Base-by-base conservation (phyloP, 2,329 filamentous ascomycete genomes). In the Fusarium oligoseptatum region DNA sequence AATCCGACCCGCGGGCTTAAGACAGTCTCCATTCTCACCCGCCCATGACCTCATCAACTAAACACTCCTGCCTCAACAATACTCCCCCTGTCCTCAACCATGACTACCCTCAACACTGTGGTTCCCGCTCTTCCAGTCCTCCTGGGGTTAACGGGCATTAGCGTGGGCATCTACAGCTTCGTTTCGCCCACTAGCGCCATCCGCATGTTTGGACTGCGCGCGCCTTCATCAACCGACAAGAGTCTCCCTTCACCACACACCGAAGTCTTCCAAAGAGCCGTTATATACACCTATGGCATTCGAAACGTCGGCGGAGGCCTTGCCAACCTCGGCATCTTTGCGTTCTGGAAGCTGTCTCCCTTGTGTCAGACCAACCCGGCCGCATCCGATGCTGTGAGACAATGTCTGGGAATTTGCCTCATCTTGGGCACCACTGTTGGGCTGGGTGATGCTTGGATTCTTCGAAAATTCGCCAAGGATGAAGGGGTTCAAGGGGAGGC, bases 131-230 rank as follows among this genome's bases (percentile, higher is more conserved):
- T 75, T 17, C 72, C 72, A 22, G 32, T 72, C 24, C 24, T 75
- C 45, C 68, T 74, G n/a, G 58, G 72, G 39, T 32, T 73, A 15
- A 58, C 61, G 0, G 37, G 68, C 24, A 56, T 67, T 4, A 60
- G 72, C 17, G 22, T 74, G 17, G 72, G 72, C 34, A 70, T 74
- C 32, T 75, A 74, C 52, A 73, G 72, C 52, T 75, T 74, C 36
- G 45, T 74, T 1, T 74, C 72, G 0, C 72, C 72, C 10, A 60
- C 48, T 24, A 36, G 69, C n/a, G 36, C 68, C 17, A 64, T 72
- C 9, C 72, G 65, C 15, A 36, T 52, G 12, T 74, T 72, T 6
- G 72, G 72, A 2, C 45, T 74, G 12, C 52, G 39, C 1, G 17
- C 6, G 8, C 20, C 72, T 20, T 14, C 45, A 12, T 3, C 61